Evolutionary conservation across 257 asterid species (phyloP).

Genomic region (Coffea eugenioides): DNA sequence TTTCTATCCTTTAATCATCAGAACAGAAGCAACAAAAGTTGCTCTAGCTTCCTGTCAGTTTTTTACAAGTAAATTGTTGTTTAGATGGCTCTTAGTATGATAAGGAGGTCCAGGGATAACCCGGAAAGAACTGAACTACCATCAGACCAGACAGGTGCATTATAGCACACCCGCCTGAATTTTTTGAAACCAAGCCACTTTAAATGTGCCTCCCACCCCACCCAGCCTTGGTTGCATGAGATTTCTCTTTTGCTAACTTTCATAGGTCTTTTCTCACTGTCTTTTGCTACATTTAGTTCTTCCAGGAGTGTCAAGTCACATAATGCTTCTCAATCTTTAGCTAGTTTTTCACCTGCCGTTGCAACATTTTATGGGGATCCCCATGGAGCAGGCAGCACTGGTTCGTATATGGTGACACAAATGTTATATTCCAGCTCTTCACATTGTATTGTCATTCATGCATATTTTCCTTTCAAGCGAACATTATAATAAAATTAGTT

Average conservation of each 20-base stretch:
- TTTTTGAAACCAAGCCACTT: too few relatives aligned
- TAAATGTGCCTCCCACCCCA: too few relatives aligned
- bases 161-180: too few relatives aligned
- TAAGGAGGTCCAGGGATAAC: too few relatives aligned
- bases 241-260: not conserved
- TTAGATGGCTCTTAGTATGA: not conserved
- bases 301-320: not conserved
- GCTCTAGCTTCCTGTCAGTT: not conserved
- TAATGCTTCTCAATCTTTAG: slow-evolving; percentile 5
- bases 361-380: slow-evolving; percentile 16
- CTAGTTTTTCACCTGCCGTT: slow-evolving; percentile 8
- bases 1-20: not conserved
- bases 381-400: slow-evolving; percentile 13
- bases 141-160: too few relatives aligned
- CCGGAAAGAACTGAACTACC: too few relatives aligned
- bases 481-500: too few relatives aligned
- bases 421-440: too few relatives aligned
- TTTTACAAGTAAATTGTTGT: not conserved
- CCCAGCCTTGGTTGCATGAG: not conserved
- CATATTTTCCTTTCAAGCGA: too few relatives aligned
- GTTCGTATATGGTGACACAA: not conserved
- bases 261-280: not conserved
- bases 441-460: too few relatives aligned
- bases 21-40: not conserved
- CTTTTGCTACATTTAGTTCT: not conserved